A percentile compares a stretch with the other conserved stretches of the same genome.
These are phyloP conservation scores for Phytophthora nicotianae DNA, from an alignment of 352 stramenopile genomes.

Conservation along the genomic window DNA sequence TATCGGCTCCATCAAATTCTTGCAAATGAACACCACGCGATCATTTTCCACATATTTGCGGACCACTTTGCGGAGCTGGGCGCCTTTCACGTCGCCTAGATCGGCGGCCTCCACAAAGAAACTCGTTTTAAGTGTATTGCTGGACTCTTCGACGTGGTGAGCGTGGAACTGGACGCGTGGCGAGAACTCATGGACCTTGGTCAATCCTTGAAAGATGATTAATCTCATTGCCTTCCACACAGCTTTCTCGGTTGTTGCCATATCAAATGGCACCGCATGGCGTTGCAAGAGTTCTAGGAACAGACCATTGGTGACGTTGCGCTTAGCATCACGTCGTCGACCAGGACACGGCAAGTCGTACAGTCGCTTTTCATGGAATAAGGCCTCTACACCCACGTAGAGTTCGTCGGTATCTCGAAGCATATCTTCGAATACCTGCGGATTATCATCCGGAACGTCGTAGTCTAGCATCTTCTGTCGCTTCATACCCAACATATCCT, in stretches of 20 bases:
- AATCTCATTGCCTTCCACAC: slow-evolving; percentile 12
- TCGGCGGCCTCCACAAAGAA: slow-evolving; percentile 1
- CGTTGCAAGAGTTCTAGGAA: slow-evolving; percentile 39
- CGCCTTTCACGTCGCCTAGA: not conserved
- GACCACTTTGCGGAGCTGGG: slow-evolving; percentile 16
- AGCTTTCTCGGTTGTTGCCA: slow-evolving; percentile 8
- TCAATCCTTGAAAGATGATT: slow-evolving; percentile 2
- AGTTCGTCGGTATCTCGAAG: slow-evolving; percentile 28
- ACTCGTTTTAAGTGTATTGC: slow-evolving; percentile 11
- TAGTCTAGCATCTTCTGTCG: slow-evolving; percentile 5
- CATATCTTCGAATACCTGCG: slow-evolving; percentile 20
- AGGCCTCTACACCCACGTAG: slow-evolving; percentile 23
- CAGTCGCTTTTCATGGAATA: slow-evolving; percentile 22
- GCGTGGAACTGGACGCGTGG: slow-evolving; percentile 1
- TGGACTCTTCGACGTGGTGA: slow-evolving; percentile 13
- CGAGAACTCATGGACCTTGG: not conserved
- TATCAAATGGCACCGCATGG: slow-evolving; percentile 28
- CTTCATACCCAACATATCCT: slow-evolving; percentile 25
- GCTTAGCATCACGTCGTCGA: slow-evolving; percentile 15
- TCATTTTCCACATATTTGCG: slow-evolving; percentile 30
- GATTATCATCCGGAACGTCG: slow-evolving; percentile 9
- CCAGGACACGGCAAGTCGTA: slow-evolving; percentile 27
- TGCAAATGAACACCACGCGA: slow-evolving; percentile 29
- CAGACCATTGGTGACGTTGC: slow-evolving; percentile 17
- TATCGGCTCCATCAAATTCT: slow-evolving; percentile 20